These are phyloP conservation scores for Geotrichum candidum DNA, from an alignment of 1,139 yeast species.

Conservation along the genomic window DNA sequence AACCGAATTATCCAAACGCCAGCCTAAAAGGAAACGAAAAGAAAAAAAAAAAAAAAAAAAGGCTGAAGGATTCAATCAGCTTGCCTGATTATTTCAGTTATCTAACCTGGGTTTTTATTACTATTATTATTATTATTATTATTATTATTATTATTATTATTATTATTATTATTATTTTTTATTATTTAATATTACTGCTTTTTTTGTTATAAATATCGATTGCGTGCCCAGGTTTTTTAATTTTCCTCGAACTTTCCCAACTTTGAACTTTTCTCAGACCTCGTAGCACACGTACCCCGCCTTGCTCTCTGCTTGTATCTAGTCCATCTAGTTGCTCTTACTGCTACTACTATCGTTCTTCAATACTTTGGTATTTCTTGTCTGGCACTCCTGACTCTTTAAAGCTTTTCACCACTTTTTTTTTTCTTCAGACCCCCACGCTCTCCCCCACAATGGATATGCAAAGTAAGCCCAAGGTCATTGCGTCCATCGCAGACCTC, in stretches of 20 bases:
- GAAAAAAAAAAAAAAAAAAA: background rate
- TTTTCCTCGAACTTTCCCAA: background rate
- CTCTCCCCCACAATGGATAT: conserved; percentile 5
- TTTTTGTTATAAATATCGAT: background rate
- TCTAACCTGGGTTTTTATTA: background rate
- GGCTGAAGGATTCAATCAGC: background rate
- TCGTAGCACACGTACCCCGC: background rate
- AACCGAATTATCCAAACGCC: background rate
- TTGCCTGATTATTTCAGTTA: background rate
- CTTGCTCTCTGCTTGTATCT: background rate
- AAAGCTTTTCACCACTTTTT: background rate
- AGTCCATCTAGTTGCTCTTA: background rate
- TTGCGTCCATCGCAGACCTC: conserved; percentile 26
- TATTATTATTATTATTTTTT: background rate
- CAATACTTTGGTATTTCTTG: background rate
- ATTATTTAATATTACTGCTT: no score
- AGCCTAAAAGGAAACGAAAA: background rate
- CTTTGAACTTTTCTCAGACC: background rate
- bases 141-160: background rate
- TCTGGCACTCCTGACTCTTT: background rate
- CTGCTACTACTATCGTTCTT: background rate
- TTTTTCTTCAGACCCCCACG: background rate
- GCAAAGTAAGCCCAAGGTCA: conserved; percentile 19
- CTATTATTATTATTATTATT: background rate
- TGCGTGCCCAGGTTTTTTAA: background rate